phyloP scores from a whole-genome alignment of 2,329 filamentous ascomycete species.

The Cytospora schulzeri region DNA sequence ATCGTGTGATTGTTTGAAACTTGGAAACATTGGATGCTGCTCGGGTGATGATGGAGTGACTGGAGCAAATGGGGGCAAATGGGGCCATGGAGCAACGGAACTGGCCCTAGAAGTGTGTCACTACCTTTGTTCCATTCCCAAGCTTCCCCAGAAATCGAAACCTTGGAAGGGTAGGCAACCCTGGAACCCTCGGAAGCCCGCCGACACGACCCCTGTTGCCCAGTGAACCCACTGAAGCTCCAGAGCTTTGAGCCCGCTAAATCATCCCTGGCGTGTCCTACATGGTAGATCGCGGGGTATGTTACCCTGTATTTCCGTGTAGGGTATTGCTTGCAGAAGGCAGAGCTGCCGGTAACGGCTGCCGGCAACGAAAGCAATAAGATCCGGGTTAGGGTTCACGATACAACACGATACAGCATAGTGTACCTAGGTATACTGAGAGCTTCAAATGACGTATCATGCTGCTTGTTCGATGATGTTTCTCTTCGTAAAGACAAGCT shows the following conservation, averaged over 20 bases:
- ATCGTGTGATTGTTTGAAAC: background rate
- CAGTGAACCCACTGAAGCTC: background rate
- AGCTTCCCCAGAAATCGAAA: background rate
- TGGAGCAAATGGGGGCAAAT: background rate
- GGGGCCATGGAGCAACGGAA: background rate
- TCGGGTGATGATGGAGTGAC: constrained; percentile 14
- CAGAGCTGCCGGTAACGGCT: background rate
- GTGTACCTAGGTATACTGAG: too few species aligned
- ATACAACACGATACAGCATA: too few species aligned
- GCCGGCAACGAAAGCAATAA: background rate
- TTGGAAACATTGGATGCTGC: background rate
- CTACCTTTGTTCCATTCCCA: too few species aligned
- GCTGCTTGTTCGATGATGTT: too few species aligned
- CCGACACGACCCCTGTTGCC: background rate
- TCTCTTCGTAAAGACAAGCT: too few species aligned
- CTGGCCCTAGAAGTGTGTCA: too few species aligned
- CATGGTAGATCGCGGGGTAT: background rate
- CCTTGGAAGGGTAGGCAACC: too few species aligned
- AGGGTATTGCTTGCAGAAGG: background rate
- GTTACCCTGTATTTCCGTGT: too few species aligned
- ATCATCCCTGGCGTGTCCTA: background rate
- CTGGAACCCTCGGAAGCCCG: background rate
- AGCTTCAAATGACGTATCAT: too few species aligned
- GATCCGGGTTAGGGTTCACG: background rate
- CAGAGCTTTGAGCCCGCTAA: background rate